phyloP scores from a whole-genome alignment of 257 asterid genomes.

The Asclepias syriaca region DNA sequence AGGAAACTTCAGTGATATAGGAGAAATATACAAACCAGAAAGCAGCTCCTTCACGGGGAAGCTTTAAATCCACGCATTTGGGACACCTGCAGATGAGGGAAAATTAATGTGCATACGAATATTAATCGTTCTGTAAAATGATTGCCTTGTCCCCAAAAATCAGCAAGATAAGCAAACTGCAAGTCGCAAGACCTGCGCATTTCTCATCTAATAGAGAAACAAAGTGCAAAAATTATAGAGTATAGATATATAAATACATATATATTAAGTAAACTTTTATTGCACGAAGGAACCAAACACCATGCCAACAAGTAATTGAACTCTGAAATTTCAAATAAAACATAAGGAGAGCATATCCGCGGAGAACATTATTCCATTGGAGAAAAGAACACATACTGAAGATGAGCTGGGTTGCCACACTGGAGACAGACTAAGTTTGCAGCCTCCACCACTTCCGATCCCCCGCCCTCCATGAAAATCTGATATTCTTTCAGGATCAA shows the following conservation, averaged over 20 bases:
- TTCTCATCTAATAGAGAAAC: background rate
- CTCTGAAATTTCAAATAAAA: background rate
- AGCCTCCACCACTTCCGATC: slow-evolving; percentile 53
- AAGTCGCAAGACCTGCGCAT: background rate
- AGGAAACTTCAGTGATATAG: slow-evolving; percentile 2
- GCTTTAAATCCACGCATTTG: slow-evolving; percentile 84
- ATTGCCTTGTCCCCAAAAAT: background rate
- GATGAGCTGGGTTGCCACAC: slow-evolving; percentile 83
- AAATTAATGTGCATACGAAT: background rate
- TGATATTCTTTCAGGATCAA: background rate
- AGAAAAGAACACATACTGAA: slow-evolving; percentile 52
- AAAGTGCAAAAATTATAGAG: background rate
- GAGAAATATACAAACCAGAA: slow-evolving; percentile 75
- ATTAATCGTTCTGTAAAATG: background rate
- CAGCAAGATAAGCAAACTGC: background rate
- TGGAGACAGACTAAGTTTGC: slow-evolving; percentile 55
- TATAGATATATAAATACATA: background rate
- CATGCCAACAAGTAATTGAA: background rate
- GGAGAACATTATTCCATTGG: background rate
- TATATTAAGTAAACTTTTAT: background rate
- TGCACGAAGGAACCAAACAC: background rate
- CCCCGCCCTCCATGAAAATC: slow-evolving; percentile 57
- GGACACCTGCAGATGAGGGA: slow-evolving; percentile 60
- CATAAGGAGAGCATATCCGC: background rate
- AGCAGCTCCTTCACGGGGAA: slow-evolving; percentile 91